phyloP scores from a whole-genome alignment of 1,284 basidiomycete genomes.

The Pseudozyma thailandica region DNA sequence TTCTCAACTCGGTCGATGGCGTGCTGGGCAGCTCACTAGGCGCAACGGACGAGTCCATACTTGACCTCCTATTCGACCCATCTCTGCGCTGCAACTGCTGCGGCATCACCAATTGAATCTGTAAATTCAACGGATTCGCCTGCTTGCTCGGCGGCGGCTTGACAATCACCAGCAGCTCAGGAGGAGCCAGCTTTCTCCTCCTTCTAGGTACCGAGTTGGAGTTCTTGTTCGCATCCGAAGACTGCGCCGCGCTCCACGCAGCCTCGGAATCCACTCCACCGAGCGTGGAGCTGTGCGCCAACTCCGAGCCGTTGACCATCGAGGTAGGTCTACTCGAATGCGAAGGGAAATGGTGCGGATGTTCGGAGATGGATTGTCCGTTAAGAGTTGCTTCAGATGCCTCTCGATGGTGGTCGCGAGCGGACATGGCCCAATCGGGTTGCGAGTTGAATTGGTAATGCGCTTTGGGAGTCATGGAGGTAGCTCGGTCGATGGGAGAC shows the following conservation, averaged over 20 bases:
- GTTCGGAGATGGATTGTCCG: conserved; percentile 18
- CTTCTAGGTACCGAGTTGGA: conserved; percentile 21
- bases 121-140: conserved; percentile 89
- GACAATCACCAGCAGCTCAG: conserved; percentile 65
- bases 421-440: conserved; percentile 7
- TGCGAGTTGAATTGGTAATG: conserved; percentile 24
- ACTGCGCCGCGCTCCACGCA: conserved; percentile 25
- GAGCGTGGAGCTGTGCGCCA: conserved; percentile 36
- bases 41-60: conserved; percentile 34
- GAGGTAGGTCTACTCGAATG: conserved; percentile 34
- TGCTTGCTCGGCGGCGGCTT: conserved; percentile 83
- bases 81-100: conserved; percentile 28
- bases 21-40: conserved; percentile 7
- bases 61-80: conserved; percentile 24
- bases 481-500: conserved; percentile 44
- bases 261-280: conserved; percentile 48
- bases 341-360: no score
- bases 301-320: conserved; percentile 10
- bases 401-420: conserved; percentile 38
- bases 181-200: conserved; percentile 46
- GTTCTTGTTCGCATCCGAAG: conserved; percentile 20
- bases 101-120: conserved; percentile 82
- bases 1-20: conserved; percentile 23
- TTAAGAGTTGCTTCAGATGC: conserved; percentile 44
- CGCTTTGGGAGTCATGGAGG: conserved; percentile 47